Conservation (phyloP, 306 rosid genomes). For the Mimosa bimucronata region DNA sequence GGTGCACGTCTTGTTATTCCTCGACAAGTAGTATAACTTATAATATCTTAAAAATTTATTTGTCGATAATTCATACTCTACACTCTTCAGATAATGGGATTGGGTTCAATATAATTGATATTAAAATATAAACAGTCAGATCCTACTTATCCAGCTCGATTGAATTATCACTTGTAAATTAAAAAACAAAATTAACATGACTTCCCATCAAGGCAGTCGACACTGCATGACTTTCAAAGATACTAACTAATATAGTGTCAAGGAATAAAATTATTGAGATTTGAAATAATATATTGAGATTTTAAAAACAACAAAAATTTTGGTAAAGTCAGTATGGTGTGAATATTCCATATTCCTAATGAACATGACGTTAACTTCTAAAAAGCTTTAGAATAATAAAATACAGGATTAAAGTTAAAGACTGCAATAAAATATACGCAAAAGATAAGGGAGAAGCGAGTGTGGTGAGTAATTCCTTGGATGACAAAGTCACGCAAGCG, state of each 20-base stretch:
- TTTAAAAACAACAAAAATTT: neutral
- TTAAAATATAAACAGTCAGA: too few relatives aligned
- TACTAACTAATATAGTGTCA: neutral
- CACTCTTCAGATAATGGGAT: neutral
- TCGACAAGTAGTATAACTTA: neutral
- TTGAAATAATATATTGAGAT: neutral
- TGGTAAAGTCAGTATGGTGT: neutral
- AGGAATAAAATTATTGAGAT: neutral
- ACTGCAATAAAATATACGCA: neutral
- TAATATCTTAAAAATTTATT: neutral
- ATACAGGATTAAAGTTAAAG: neutral
- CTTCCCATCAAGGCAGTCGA: neutral
- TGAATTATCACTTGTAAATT: neutral
- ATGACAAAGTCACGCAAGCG: constrained; percentile 9
- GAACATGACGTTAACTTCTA: neutral
- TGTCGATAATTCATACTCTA: neutral
- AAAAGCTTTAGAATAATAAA: neutral
- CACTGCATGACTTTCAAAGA: neutral
- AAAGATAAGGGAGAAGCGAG: neutral
- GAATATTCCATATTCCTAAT: constrained; percentile 1
- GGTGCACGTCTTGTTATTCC: neutral
- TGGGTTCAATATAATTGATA: too few relatives aligned
- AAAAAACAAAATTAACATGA: too few relatives aligned
- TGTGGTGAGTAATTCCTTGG: neutral
- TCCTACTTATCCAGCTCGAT: neutral